A percentile compares a stretch with the other conserved stretches of the same genome.
These are phyloP conservation scores for Dothiorella sarmentorum DNA, from an alignment of 2,329 filamentous ascomycete species.

Conservation along the genomic window DNA sequence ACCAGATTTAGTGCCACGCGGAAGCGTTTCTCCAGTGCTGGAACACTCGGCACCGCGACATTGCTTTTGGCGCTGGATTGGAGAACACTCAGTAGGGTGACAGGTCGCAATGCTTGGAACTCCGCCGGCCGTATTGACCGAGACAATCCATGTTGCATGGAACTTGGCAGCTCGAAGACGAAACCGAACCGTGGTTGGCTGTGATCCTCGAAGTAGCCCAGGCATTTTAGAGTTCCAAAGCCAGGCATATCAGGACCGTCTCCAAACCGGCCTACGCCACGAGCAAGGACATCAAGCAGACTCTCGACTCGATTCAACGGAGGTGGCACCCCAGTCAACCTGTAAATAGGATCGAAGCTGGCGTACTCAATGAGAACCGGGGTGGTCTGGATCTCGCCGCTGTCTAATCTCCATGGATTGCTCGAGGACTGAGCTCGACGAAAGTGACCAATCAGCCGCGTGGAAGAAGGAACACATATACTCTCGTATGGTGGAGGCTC, in stretches of 20 bases:
- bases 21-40: constrained; percentile 72
- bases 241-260: constrained; percentile 33
- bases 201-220: constrained; percentile 72
- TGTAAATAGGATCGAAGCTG: constrained; percentile 47
- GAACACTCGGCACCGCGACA: constrained; percentile 46
- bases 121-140: constrained; percentile 51
- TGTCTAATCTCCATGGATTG: constrained; percentile 38
- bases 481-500: constrained; percentile 49
- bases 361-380: constrained; percentile 70
- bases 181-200: constrained; percentile 66
- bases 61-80: constrained; percentile 44
- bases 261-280: constrained; percentile 11
- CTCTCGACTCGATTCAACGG: constrained; percentile 45
- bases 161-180: constrained; percentile 68
- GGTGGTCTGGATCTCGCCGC: constrained; percentile 38
- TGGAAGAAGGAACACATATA: constrained; percentile 42
- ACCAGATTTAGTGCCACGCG: constrained; percentile 69
- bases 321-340: constrained; percentile 45
- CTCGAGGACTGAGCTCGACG: constrained; percentile 30
- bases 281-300: constrained; percentile 33
- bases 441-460: constrained; percentile 46
- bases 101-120: constrained; percentile 34
- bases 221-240: constrained; percentile 53
- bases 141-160: constrained; percentile 42
- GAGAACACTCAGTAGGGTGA: constrained; percentile 47